Evolutionary conservation across 1,139 yeast species (phyloP), one percentile per base, ranked within the genome.

Genomic region (Diutina sp.): DNA sequence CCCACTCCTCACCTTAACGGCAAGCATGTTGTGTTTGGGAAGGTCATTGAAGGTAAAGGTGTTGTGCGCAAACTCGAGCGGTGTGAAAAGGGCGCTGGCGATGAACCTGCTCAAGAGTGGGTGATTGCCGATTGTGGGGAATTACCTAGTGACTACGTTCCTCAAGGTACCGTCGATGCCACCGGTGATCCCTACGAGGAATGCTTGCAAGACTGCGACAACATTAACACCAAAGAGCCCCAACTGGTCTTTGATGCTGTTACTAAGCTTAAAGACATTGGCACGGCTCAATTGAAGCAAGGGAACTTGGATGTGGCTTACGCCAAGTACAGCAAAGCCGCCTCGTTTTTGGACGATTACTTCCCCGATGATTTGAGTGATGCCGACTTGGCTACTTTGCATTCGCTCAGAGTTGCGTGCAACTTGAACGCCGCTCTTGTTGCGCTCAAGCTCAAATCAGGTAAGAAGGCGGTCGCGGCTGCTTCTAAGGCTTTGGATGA

Each of bases 161-260:
- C 78, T 6, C 68, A 68, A 54, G 71, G 76, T 54, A 62, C 72
- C 1, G 61, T 68, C 6, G 67, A 64, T 8, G 68, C 71, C 18
- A 85, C 90, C 30, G 97, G 97, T 21, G 98, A 91, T 67, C 71
- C 76, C 46, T 90, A 85, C 67, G 97, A 89, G 67, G 95, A 85
- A 56, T 76, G 77, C 28, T 76, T 91, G 58, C 85, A 81, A 52
- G 96, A 88, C 66, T 91, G 90, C 65, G 84, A 81, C 58, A 77
- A 73, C 56, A 81, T 88, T 51, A 87, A 89, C 64, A 63, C 78
- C 30, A 73, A 76, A 18, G 71, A 81, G 47, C 83, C 89, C 14
- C 81, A 79, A 51, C 73, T 85, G 8, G 95, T 89, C 7, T 77
- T 86, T 63, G 72, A 73, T 46, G 95, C 91, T 1, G 84, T 86